phyloP scores from a whole-genome alignment of 371 early-diverging fungal genomes.

The Blakeslea trispora region DNA sequence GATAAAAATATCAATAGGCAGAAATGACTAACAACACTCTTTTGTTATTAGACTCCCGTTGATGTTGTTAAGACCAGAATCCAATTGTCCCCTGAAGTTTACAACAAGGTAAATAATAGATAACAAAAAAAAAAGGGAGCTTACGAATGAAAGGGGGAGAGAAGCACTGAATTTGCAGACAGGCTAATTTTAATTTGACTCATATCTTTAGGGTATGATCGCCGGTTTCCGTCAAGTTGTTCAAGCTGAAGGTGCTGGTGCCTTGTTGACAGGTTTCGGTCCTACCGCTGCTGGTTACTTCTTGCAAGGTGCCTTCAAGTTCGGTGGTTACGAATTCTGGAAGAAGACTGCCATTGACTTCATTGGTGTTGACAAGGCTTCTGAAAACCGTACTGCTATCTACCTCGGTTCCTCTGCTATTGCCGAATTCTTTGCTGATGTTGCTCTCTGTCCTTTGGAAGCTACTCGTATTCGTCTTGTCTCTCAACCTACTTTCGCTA shows the following conservation, averaged over 20 bases:
- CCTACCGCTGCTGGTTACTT: conserved; percentile 88
- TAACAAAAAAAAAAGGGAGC: neutral
- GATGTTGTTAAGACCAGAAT: conserved; percentile 73
- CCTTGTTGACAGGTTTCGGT: conserved; percentile 82
- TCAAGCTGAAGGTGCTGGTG: conserved; percentile 83
- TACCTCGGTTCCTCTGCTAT: conserved; percentile 83
- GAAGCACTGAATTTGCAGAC: conserved; percentile 9
- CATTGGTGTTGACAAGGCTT: conserved; percentile 76
- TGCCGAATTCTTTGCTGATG: conserved; percentile 94
- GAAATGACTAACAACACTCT: too few species aligned
- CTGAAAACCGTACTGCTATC: conserved; percentile 81
- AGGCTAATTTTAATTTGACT: neutral
- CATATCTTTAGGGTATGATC: conserved; percentile 46
- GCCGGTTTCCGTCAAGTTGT: conserved; percentile 71
- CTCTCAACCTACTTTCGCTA: conserved; percentile 73
- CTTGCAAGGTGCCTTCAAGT: conserved; percentile 91
- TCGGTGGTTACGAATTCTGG: conserved; percentile 90
- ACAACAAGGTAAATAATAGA: conserved; percentile 58
- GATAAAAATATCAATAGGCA: too few species aligned
- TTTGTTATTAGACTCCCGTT: conserved; percentile 41
- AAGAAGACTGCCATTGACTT: conserved; percentile 77
- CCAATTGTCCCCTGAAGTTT: conserved; percentile 65
- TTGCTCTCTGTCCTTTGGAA: conserved; percentile 81
- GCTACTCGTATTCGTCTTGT: conserved; percentile 81
- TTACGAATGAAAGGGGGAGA: too few species aligned